phyloP scores from a whole-genome alignment of 2,329 filamentous ascomycete genomes.

The Cryphonectria parasitica region DNA sequence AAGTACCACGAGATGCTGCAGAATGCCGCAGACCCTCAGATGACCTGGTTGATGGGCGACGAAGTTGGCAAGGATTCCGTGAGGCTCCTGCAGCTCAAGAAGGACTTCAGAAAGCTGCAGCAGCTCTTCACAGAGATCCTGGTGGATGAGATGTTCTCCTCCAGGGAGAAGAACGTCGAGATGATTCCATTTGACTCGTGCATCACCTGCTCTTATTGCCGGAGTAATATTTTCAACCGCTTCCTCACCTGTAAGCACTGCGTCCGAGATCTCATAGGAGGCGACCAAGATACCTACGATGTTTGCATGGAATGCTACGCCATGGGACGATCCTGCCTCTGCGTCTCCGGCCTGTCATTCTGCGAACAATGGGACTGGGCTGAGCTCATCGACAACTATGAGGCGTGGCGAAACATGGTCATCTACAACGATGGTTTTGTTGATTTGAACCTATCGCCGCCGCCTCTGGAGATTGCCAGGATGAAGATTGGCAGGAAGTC shows the following conservation, averaged over 20 bases:
- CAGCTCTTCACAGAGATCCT: constrained; percentile 77
- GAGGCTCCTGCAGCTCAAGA: constrained; percentile 68
- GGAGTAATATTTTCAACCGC: constrained; percentile 95
- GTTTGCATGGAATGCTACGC: constrained; percentile 98
- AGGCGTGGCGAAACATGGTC: constrained; percentile 79
- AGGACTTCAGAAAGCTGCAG: constrained; percentile 83
- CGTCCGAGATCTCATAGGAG: constrained; percentile 66
- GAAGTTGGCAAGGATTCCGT: constrained; percentile 45
- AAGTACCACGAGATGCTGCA: constrained; percentile 72
- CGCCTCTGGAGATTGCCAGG: constrained; percentile 71
- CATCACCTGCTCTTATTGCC: constrained; percentile 93
- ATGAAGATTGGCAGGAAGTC: constrained; percentile 73
- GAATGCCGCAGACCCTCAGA: constrained; percentile 55
- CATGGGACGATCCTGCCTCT: constrained; percentile 94
- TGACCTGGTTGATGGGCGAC: constrained; percentile 52
- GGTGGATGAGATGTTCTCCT: constrained; percentile 82
- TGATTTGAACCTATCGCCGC: constrained; percentile 67
- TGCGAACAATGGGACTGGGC: constrained; percentile 92
- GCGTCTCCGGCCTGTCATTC: constrained; percentile 84
- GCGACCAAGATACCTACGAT: constrained; percentile 85
- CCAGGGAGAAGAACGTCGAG: constrained; percentile 73
- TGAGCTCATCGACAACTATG: constrained; percentile 76
- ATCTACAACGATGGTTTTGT: constrained; percentile 72
- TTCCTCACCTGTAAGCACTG: constrained; percentile 93
- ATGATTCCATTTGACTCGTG: constrained; percentile 84